These are phyloP conservation scores for Lippia alba DNA, from an alignment of 305 asterid species.

Conservation along the genomic window DNA sequence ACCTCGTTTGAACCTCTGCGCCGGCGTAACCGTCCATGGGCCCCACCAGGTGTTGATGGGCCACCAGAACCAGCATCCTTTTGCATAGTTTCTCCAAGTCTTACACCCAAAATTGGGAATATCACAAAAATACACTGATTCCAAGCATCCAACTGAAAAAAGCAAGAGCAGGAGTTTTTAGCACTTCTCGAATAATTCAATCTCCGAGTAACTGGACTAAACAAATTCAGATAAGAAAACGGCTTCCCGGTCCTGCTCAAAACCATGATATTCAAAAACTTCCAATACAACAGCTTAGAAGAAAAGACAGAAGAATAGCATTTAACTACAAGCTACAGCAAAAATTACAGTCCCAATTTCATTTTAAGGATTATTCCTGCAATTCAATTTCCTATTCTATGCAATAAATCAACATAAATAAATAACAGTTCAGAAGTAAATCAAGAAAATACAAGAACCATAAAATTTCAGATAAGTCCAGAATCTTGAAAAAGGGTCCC, in stretches of 20 bases:
- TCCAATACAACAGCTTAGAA: not conserved
- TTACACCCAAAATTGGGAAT: conserved; percentile 9
- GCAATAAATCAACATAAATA: not conserved
- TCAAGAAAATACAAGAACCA: not conserved
- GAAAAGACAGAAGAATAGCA: not conserved
- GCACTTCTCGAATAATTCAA: conserved; percentile 10
- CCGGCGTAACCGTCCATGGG: conserved; percentile 54
- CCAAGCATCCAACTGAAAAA: conserved; percentile 26
- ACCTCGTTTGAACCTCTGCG: conserved; percentile 80
- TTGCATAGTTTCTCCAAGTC: conserved; percentile 41
- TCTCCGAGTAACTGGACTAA: conserved; percentile 23
- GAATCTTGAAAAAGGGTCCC: not conserved
- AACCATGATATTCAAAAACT: not conserved
- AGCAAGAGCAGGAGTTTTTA: not conserved
- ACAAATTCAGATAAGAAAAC: conserved; percentile 13
- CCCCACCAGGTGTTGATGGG: conserved; percentile 43
- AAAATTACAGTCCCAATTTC: conserved; percentile 6
- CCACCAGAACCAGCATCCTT: conserved; percentile 47
- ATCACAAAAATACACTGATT: conserved; percentile 17
- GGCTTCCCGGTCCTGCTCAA: conserved; percentile 5
- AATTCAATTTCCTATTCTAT: conserved; percentile 11
- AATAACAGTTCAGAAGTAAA: not conserved
- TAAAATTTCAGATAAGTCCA: not conserved
- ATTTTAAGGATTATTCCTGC: not conserved
- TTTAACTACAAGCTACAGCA: conserved; percentile 5